Base-by-base conservation (phyloP, 1,139 yeast species). In the Geotrichum reessii region DNA sequence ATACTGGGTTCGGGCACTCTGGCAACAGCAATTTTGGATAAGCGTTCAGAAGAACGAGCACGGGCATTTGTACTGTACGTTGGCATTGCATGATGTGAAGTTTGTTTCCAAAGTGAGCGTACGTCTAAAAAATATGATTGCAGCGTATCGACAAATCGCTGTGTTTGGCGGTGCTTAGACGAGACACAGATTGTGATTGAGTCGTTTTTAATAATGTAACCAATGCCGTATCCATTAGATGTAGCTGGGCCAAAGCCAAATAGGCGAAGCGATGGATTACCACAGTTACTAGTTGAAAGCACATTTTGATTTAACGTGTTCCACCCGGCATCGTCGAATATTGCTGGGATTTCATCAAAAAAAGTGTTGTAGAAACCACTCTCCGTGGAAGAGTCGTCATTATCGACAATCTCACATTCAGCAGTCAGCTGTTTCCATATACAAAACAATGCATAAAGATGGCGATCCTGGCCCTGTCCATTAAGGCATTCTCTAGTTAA, bases 161-260 rank as follows among this genome's bases (percentile, higher is more conserved):
- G 78, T 0, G 97, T 91, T 75, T 91, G 97, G 64, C 97, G 81
- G 72, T 91, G 96, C 73, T 89, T 91, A 7, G 96, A 89, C 31
- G 95, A 83, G 0, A 89, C 95, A 71, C 96, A 90, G 47, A 91
- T 82, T 2, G 95, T 86, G 58, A 91, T 83, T 3, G 93, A 85
- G 68, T 88, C 89, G 59, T 83, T 89, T 71, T 91, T 89, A 67
- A 91, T 86, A 66, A 91, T 90, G 71, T 91, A 91, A 1, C 96
- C 97, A 55, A 91, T 81, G 28, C 97, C 97, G 74, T 87, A 90
- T n/a, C 97, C 97, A 67, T 87, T 89, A 22, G 95, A 85, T 37
- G 90, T 82, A 6, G 88, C 92, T 1, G 97, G 97, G 4, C 97
- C 97, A 74, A 91, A 91, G 0, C 97, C 97, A 74, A 91, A 91